Evolutionary conservation across 2,329 filamentous ascomycete species (phyloP), one percentile per base, ranked within the genome.

Genomic region (Leptographium procerum): DNA sequence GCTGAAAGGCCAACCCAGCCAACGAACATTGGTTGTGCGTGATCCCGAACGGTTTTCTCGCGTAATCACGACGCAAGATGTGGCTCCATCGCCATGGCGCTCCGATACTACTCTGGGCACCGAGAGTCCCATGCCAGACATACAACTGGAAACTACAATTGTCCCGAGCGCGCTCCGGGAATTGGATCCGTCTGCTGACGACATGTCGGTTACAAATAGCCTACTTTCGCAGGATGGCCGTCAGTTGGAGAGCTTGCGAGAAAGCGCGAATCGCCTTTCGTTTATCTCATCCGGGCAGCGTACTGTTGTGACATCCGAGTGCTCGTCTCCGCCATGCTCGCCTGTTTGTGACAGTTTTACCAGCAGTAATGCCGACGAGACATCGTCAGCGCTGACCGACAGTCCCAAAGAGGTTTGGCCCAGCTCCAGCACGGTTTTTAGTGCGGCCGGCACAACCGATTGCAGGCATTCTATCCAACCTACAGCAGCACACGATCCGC

Each of bases 251-350:
- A 79, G 68, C 56, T 69, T 85, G 28, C 74, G 81, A 31, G 79
- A 84, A 52, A 81, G 76, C 65, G 72, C 74, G 1, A 77, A 83
- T 61, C 77, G 83, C 7, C 72, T 83, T 5, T 86, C 83, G 0
- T 80, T 76, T 61, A 73, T 83, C 45, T 86, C 83, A 2, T 83
- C 81, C 6, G 79, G 80, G 8, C 81, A 85, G 65, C 75, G 80
- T 59, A 86, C 83, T 3, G 70, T 82, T 29, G 66, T 84, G 9
- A 85, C 82, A 2, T 85, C 83, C 0, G 75, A 77, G 22, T 76
- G 73, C 33, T 84, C 82, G 0, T 85, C 83, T 0, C 79, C 81
- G 2, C 73, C 79, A 19, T 75, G 73, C 58, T 85, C 83, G 1
- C 83, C 83, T 0, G 75, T 75, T 1, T 72, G 75, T 14, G 77